Percentiles rank a stretch among this genome's conserved stretches.
Evolutionary conservation across 768 basidiomycete species (phyloP).

Genomic region (Amanita muscaria): DNA sequence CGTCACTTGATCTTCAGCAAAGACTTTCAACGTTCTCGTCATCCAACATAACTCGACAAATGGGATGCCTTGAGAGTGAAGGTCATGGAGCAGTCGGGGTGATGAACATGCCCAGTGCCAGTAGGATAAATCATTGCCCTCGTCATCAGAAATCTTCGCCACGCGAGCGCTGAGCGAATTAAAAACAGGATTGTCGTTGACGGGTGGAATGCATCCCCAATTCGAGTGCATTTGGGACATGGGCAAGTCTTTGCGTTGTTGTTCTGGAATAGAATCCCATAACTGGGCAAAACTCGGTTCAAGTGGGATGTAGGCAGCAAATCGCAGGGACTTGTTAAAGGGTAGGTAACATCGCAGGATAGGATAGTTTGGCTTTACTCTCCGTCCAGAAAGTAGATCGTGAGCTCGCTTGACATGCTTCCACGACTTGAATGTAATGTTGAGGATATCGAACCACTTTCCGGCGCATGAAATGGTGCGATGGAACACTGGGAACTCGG

Average conservation of each 20-base stretch:
- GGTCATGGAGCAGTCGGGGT: neutral
- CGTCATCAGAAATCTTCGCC: neutral
- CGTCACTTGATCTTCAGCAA: neutral
- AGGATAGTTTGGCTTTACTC: constrained; percentile 1
- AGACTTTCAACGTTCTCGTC: constrained; percentile 4
- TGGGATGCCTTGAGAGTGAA: neutral
- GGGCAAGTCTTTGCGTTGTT: neutral
- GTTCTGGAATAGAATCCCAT: constrained; percentile 2
- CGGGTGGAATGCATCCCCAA: constrained; percentile 1
- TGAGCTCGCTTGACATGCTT: neutral
- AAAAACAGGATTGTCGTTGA: neutral
- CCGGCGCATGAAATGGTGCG: neutral
- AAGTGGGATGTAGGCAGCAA: constrained; percentile 4
- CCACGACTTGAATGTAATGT: constrained; percentile 2
- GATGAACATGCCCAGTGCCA: constrained; percentile 7
- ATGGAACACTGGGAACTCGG: neutral
- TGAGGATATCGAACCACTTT: neutral
- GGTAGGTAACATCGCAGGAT: constrained; percentile 3
- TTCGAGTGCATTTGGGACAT: constrained; percentile 2
- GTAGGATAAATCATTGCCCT: neutral
- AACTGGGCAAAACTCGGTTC: neutral
- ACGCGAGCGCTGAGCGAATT: neutral
- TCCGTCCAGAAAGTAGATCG: constrained; percentile 1
- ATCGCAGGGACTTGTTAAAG: neutral
- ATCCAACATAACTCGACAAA: constrained; percentile 3